These are phyloP conservation scores for Coniochaeta pulveracea DNA, from an alignment of 2,329 filamentous ascomycete genomes.

Conservation along the genomic window DNA sequence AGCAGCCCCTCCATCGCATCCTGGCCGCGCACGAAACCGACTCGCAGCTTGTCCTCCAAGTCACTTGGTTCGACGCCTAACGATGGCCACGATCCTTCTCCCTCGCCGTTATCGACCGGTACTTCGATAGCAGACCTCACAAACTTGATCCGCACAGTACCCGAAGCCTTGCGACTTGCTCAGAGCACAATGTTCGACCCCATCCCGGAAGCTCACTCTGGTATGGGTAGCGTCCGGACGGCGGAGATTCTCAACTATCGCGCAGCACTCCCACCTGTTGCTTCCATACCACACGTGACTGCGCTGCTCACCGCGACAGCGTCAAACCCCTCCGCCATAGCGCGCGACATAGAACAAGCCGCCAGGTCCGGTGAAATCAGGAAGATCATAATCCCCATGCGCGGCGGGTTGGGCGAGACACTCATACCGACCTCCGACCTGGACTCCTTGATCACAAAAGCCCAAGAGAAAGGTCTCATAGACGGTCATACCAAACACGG, in stretches of 20 bases:
- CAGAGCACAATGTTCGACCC: conserved; percentile 51
- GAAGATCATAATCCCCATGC: conserved; percentile 50
- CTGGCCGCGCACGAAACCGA: conserved; percentile 9
- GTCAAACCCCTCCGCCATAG: conserved; percentile 52
- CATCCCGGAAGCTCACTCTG: conserved; percentile 43
- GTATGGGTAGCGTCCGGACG: conserved; percentile 53
- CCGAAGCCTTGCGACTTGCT: conserved; percentile 54
- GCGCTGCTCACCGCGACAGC: conserved; percentile 34
- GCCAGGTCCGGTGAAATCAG: conserved; percentile 43
- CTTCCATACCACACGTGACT: conserved; percentile 55
- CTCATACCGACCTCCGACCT: conserved; percentile 49
- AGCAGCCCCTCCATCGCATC: conserved; percentile 10
- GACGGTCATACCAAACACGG: conserved; percentile 31
- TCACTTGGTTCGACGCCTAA: conserved; percentile 23
- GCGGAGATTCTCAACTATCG: conserved; percentile 54
- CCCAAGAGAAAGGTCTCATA: conserved; percentile 18
- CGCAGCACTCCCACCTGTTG: conserved; percentile 46
- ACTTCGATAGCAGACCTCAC: too few relatives aligned
- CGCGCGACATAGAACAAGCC: conserved; percentile 56
- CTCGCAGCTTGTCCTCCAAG: conserved; percentile 11
- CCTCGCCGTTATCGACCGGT: conserved; percentile 38
- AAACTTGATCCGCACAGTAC: conserved; percentile 48
- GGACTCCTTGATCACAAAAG: conserved; percentile 30
- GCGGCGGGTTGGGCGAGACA: conserved; percentile 42
- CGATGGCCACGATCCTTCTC: conserved; percentile 32